Evolutionary conservation across 345 rosid species (phyloP), one percentile per base, ranked within the genome.

Genomic region (Dipteronia sinensis): DNA sequence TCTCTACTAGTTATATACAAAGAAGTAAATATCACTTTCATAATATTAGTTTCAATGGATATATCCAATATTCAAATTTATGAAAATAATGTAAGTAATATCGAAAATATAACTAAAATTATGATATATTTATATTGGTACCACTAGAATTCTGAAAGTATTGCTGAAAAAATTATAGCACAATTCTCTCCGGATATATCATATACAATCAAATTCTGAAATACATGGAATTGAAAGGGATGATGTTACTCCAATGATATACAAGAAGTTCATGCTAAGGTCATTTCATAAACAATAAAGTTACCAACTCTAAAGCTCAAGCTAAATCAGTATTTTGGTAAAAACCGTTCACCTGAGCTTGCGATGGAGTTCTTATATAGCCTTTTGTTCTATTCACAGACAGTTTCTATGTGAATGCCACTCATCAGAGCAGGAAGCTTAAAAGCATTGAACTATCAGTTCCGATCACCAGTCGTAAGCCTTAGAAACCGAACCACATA

Each of bases 401-500:
- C 0, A 25, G 16, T 16, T 56, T 20, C 46, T 1, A 27, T 56
- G 25, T 51, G 56, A 56, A 49, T 1, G 55, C 65, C 76, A 27
- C 34, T 63, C 51, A 38, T 22, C 19, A 40, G 65, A 7, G 46
- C 46, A 42, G 46, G 23, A 44, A 31, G 76, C 65, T 64, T 46
- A 11, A 40, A 65, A 68, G 58, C 55, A 10, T 16, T 63, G 56
- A 51, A 51, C 12, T 68, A 20, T 56, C 22, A 38, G 64, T 55
- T 73, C 10, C 64, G 16, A 19, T 61, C 47, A 53, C 72, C 31
- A 69, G 74, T 80, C 84, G 82, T 90, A 81, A 53, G 93, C 92
- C 88, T 87, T 92, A 22, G 93, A 84, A 73, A 92, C 93, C 19
- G 91, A 82, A 71, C 87, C 82, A 22, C 83, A 78, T 19, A 81